Conservation (phyloP, 108 stramenopile genomes). For the Pseudonitzschia multiseries region DNA sequence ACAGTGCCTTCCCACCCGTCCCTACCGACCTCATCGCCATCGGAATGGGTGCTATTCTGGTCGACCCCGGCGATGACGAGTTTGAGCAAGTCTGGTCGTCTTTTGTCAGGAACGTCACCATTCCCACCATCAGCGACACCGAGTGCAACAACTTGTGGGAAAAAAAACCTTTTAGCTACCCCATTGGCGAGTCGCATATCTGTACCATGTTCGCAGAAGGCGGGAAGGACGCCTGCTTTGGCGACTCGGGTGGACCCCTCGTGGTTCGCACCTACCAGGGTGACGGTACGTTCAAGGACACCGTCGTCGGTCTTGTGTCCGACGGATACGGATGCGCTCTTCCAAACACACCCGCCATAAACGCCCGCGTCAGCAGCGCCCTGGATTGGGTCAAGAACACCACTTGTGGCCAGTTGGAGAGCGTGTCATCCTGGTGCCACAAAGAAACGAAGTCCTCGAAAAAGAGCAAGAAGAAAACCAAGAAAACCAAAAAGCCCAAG, state of each 20-base stretch:
- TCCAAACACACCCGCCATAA: no score
- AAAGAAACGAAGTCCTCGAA: no score
- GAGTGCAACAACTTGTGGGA: neutral
- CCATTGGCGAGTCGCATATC: neutral
- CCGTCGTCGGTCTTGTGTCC: slow-evolving; percentile 42
- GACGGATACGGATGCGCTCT: slow-evolving; percentile 36
- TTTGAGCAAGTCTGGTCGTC: no score
- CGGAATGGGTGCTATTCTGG: neutral
- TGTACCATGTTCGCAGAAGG: no score
- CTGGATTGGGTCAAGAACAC: slow-evolving; percentile 27
- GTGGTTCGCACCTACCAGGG: neutral
- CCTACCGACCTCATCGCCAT: neutral
- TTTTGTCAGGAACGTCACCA: neutral
- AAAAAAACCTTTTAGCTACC: no score
- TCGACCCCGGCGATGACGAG: neutral
- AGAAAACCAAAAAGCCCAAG: no score
- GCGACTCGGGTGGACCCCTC: slow-evolving; percentile 45
- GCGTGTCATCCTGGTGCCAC: neutral
- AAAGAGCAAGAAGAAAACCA: no score
- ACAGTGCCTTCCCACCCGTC: neutral
- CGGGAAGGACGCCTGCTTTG: slow-evolving; percentile 37
- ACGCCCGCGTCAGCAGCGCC: slow-evolving; percentile 26
- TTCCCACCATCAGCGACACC: neutral
- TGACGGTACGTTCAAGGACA: slow-evolving; percentile 2
- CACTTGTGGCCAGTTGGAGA: slow-evolving; percentile 25